phyloP scores from a whole-genome alignment of 1,284 basidiomycete genomes.

The Bothia castanella region DNA sequence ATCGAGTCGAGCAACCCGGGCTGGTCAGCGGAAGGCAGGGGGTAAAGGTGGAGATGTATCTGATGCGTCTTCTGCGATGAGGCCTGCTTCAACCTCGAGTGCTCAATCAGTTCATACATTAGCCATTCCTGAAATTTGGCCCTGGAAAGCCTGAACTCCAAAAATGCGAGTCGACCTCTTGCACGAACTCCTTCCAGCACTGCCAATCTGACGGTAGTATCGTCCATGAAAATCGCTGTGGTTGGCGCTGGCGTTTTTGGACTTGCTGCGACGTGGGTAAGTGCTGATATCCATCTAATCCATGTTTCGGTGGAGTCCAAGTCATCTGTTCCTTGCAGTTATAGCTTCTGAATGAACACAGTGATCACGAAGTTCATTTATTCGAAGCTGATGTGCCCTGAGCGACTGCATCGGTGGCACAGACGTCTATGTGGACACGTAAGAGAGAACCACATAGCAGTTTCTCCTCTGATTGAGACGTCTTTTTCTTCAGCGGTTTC shows the following conservation, averaged over 20 bases:
- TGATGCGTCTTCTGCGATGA: neutral
- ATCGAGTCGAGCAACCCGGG: conserved; percentile 56
- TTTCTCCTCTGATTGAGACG: conserved; percentile 1
- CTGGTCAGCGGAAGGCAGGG: conserved; percentile 47
- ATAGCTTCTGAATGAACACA: conserved; percentile 71
- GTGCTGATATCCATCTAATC: neutral
- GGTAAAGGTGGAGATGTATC: conserved; percentile 24
- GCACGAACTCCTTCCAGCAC: neutral
- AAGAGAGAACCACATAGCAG: conserved; percentile 25
- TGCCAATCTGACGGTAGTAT: neutral
- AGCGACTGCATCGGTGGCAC: conserved; percentile 39
- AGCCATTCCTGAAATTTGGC: neutral
- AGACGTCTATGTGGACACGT: conserved; percentile 66
- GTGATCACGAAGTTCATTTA: conserved; percentile 75
- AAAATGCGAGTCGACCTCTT: neutral
- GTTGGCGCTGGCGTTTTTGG: conserved; percentile 80
- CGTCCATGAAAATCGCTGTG: conserved; percentile 65
- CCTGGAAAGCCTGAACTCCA: neutral
- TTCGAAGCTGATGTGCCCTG: conserved; percentile 73
- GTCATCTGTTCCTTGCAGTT: neutral
- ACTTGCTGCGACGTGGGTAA: conserved; percentile 72
- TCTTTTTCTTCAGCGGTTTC: conserved; percentile 43
- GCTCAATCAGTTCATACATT: neutral
- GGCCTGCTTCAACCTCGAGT: neutral
- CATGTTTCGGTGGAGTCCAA: neutral